These are phyloP conservation scores for Jamesozyma gamospora DNA, from an alignment of 805 yeast genomes.

Conservation along the genomic window DNA sequence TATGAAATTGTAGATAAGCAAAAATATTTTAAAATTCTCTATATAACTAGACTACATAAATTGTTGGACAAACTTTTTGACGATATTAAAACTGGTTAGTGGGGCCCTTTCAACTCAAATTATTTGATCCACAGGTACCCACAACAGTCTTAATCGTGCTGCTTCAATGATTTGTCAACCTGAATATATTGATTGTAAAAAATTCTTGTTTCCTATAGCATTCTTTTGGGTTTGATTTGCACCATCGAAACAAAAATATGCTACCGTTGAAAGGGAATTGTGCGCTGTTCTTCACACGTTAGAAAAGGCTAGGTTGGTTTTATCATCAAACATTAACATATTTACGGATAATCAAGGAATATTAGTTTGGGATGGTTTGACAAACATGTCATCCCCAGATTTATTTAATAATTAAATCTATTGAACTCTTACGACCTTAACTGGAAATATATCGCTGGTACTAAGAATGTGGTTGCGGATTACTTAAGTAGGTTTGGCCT, in stretches of 20 bases:
- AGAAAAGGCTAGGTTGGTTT: neutral
- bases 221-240: slow-evolving; percentile 1
- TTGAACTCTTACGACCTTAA: neutral
- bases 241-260: slow-evolving; percentile 1
- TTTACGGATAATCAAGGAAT: slow-evolving; percentile 2
- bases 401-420: slow-evolving; percentile 1
- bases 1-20: neutral
- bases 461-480: neutral
- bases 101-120: neutral
- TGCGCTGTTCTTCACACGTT: slow-evolving; percentile 1
- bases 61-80: neutral
- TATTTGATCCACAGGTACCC: slow-evolving; percentile 1
- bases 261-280: slow-evolving; percentile 1
- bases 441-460: slow-evolving; percentile 2
- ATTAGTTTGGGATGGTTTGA: neutral
- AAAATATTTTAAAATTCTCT: neutral
- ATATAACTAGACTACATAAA: neutral
- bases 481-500: slow-evolving; percentile 1
- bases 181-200: neutral
- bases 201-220: neutral
- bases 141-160: neutral
- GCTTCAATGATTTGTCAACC: slow-evolving; percentile 2
- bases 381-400: neutral
- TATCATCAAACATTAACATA: neutral
- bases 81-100: neutral